Base-by-base conservation (phyloP, 2,329 filamentous ascomycete species). In the Amphichorda felina region DNA sequence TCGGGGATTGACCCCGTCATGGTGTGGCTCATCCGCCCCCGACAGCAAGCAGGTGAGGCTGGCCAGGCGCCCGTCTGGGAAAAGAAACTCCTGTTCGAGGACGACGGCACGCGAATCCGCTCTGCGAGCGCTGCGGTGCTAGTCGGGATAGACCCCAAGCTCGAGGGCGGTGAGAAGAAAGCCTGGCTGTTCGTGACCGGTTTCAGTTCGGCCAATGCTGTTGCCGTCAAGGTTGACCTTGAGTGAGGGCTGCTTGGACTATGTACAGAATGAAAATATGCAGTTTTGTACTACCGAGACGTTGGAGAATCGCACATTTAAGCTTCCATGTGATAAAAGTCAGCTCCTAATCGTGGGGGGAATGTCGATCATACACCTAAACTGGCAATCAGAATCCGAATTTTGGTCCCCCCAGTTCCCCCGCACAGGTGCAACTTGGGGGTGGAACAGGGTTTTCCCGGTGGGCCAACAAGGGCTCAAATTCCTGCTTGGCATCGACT, bases 151-250 rank as follows among this genome's bases (percentile, higher is more conserved):
- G 62, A 73, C 27, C 69, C 70, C 0, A 45, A 47, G 11, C 44
- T 54, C 10, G 61, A 65, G 33, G 53, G 42, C 0, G 61, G 62
- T 0, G 56, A 60, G 43, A 60, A 65, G 14, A 60, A 62, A 40
- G 74, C 63, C 0, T 75, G 70, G 70, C 46, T 79, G 13, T 77
- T 72, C 13, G 28, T 48, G 2, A 72, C 72, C 0, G 73, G 75
- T 0, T 72, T 74, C 37, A 40, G 68, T 40, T 65, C 70, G 3
- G 53, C 57, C 22, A 61, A 50, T 38, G 54, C 68, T 24, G 47
- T 75, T 40, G 70, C 70, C 9, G 59, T 70, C 15, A 66, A 67
- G 48, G 61, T 77, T 22, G 60, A 72, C 42, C 48, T 77, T 14
- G 55, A 36, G 39, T 31, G n/a, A 19, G 29, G 9, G 29, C 18